Percentiles rank a stretch among this genome's conserved stretches.
Conservation (phyloP, 257 asterid genomes). For the Primulina tabacum region DNA sequence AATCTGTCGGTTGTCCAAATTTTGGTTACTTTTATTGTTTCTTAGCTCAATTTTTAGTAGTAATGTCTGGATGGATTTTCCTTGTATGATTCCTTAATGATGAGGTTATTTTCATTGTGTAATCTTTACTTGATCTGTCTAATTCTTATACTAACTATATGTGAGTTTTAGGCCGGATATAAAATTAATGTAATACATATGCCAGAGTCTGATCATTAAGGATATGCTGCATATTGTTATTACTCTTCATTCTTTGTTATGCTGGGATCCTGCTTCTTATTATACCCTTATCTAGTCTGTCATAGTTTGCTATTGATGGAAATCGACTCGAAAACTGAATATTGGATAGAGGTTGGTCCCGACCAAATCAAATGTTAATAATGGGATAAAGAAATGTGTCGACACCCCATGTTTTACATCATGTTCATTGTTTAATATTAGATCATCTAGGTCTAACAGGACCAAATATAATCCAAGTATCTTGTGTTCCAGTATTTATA, state of each 20-base stretch:
- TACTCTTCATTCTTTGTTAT: not conserved
- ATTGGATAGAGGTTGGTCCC: no score
- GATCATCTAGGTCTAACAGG: slow-evolving; percentile 4
- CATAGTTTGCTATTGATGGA: no score
- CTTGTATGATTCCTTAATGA: not conserved
- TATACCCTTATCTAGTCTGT: no score
- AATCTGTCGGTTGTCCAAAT: not conserved
- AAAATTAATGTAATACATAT: not conserved
- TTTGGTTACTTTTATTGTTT: not conserved
- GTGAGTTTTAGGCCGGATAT: not conserved
- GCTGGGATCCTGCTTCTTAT: no score
- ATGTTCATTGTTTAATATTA: slow-evolving; percentile 3
- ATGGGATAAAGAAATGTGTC: not conserved
- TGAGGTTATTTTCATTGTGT: not conserved
- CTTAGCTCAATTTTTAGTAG: not conserved
- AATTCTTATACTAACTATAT: not conserved
- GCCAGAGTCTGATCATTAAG: not conserved
- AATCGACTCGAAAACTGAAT: no score
- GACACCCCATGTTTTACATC: not conserved
- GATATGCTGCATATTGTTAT: not conserved
- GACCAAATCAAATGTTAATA: no score
- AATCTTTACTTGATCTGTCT: slow-evolving; percentile 1
- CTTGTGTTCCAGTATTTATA: not conserved
- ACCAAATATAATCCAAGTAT: not conserved
- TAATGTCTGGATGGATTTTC: not conserved